A percentile compares a stretch with the other conserved stretches of the same genome.
phyloP scores from a whole-genome alignment of 2,329 filamentous ascomycete species.

The Sporothrix variecibatus region DNA sequence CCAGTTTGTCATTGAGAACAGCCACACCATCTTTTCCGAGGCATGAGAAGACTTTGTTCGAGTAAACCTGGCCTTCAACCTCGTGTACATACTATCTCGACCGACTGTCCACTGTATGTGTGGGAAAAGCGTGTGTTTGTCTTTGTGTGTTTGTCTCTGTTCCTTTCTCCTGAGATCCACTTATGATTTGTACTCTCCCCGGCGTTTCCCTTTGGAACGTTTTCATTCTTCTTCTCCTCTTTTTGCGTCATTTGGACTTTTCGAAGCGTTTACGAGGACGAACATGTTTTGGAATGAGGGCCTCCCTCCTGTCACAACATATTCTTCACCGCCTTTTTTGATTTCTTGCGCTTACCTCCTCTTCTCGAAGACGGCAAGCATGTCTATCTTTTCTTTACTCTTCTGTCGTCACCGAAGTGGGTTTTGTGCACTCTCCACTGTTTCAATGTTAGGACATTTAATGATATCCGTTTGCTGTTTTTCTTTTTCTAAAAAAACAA shows the following conservation, averaged over 20 bases:
- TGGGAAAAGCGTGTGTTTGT: background rate
- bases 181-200: background rate
- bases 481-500: constrained; percentile 17
- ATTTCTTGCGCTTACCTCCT: background rate
- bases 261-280: constrained; percentile 16
- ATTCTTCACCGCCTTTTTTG: background rate
- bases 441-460: constrained; percentile 37
- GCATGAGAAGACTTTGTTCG: constrained; percentile 27
- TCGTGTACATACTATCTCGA: constrained; percentile 21
- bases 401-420: constrained; percentile 6
- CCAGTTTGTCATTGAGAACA: constrained; percentile 91
- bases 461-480: constrained; percentile 38
- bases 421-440: constrained; percentile 1
- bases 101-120: background rate
- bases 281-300: background rate
- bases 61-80: background rate
- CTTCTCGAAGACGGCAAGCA: background rate
- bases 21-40: constrained; percentile 73
- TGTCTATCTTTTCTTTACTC: background rate
- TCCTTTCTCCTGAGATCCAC: background rate
- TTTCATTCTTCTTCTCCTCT: background rate
- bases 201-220: background rate
- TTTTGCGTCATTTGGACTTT: background rate
- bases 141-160: background rate
- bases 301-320: background rate